Evolutionary conservation across 805 yeast genomes (phyloP), one percentile per base, ranked within the genome.

Genomic region (Ogataea chonburiensis): DNA sequence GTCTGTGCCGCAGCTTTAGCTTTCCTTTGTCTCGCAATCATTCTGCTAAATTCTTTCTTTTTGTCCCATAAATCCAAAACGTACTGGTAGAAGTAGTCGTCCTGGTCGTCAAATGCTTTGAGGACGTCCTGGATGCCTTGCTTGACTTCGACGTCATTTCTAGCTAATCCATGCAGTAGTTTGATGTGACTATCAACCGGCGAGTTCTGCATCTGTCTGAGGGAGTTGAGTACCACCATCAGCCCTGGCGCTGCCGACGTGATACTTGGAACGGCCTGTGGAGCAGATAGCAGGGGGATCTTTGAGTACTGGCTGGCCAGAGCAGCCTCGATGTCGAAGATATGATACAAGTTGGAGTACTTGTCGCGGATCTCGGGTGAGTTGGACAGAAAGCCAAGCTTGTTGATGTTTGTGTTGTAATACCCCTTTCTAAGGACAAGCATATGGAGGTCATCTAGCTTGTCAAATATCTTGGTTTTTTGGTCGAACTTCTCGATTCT

Each of bases 351-450:
- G 35, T 60, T 60, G 15, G 46, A 45, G 34, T 46, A 52, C 12
- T 44, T 42, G 12, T 39, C 38, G 10, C 45, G 46, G 7, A 59
- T 52, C 31, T 45, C 49, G 4, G 43, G 27, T 7, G 46, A 43
- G 36, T 60, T 60, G 7, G 63, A 55, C 21, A 48, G 41, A 38
- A 60, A 59, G 23, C 51, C 56, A 14, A 60, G 46, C 28, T 57
- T 54, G 35, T 58, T 58, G 12, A 58, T 41, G 33, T 47, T 51
- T 11, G 49, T 17, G 33, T 57, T 55, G 34, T 53, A 58, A 24
- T 59, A 59, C 2, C 64, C 64, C 37, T 60, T 60, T 34, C 61
- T 49, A 33, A 56, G 58, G n/a, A 58, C 45, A 7, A 60, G 34
- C 29, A 55, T 31, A 31, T 53, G 58, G n/a, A 60, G 42, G 8